Percentiles rank a stretch among this genome's conserved stretches.
These are phyloP conservation scores for Vicia faba DNA, from an alignment of 306 rosid species.

Conservation along the genomic window DNA sequence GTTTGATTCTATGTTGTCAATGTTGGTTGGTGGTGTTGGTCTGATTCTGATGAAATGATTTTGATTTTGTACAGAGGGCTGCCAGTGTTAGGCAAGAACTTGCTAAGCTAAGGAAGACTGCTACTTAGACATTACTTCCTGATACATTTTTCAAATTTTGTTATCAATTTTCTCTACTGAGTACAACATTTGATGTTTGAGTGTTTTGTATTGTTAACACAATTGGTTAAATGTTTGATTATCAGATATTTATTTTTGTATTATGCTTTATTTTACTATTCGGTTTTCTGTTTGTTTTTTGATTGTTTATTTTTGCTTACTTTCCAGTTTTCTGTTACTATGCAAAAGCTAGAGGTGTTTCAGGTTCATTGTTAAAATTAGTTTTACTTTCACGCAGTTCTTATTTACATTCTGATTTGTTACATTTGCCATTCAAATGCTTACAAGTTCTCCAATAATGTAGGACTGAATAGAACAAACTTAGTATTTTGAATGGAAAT, in stretches of 20 bases:
- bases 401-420: no score
- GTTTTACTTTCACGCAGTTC: no score
- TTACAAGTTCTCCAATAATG: no score
- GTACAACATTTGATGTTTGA: conserved; percentile 27
- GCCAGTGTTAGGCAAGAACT: conserved; percentile 85
- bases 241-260: conserved; percentile 6
- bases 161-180: conserved; percentile 28
- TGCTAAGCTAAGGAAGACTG: conserved; percentile 66
- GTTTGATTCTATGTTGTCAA: not conserved
- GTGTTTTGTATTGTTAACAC: conserved; percentile 19
- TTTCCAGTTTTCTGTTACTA: no score
- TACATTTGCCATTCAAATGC: no score
- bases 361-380: not conserved
- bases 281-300: not conserved
- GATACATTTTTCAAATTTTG: conserved; percentile 45
- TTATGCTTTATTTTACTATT: conserved; percentile 9
- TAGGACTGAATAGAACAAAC: no score
- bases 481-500: no score
- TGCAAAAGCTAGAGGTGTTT: not conserved
- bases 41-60: not conserved
- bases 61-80: conserved; percentile 66
- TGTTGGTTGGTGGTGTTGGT: not conserved
- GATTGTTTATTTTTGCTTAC: not conserved
- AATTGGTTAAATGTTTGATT: not conserved
- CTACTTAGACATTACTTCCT: conserved; percentile 42